Evolutionary conservation across 768 basidiomycete genomes (phyloP).

Genomic region (Megacollybia marginata): DNA sequence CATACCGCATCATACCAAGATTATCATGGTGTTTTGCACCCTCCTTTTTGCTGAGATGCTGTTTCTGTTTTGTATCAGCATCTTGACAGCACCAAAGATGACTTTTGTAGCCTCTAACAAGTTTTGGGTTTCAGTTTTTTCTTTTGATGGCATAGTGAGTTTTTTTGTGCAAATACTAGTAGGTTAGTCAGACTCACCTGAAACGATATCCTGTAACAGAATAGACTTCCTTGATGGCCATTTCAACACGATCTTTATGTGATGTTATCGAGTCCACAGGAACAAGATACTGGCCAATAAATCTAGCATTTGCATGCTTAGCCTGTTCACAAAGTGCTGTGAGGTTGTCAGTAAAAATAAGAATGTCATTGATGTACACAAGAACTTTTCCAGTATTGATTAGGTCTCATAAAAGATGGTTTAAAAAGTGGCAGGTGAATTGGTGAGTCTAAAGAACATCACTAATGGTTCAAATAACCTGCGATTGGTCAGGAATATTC

Average conservation of each 20-base stretch:
- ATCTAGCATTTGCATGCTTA: constrained; percentile 18
- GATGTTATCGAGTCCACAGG: constrained; percentile 8
- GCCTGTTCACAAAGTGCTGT: not conserved
- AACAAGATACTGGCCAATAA: constrained; percentile 13
- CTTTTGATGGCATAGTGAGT: constrained; percentile 10
- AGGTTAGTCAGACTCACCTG: constrained; percentile 13
- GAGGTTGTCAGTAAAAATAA: not conserved
- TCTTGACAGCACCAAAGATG: constrained; percentile 23
- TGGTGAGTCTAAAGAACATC: no score
- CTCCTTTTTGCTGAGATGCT: constrained; percentile 10
- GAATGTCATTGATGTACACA: no score
- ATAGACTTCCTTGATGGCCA: constrained; percentile 16
- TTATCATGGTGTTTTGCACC: constrained; percentile 15
- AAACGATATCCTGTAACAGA: constrained; percentile 17
- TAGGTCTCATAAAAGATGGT: not conserved
- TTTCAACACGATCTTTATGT: constrained; percentile 10
- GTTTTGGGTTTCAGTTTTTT: constrained; percentile 9
- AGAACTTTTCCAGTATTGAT: no score
- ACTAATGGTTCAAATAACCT: no score
- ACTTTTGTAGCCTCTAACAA: constrained; percentile 13
- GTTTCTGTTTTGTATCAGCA: constrained; percentile 10
- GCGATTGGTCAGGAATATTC: no score
- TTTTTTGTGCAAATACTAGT: not conserved
- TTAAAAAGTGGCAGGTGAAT: no score
- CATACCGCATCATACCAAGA: constrained; percentile 20